Base-by-base conservation (phyloP, 2,329 filamentous ascomycete species). In the Colletotrichum sp. region DNA sequence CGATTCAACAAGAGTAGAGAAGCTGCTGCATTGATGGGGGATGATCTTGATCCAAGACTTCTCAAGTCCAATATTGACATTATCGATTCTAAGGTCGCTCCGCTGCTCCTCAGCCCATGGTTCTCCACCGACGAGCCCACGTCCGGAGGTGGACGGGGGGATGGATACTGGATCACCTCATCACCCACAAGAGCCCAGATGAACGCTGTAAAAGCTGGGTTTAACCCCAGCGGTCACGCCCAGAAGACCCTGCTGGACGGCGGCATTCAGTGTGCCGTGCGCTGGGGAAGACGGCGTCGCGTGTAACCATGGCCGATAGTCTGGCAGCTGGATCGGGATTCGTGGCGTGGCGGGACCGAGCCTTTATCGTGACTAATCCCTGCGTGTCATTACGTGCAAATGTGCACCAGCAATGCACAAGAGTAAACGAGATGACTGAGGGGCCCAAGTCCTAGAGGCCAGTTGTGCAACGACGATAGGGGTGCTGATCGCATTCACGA, bases 211-310 rank as follows among this genome's bases (percentile, higher is more conserved):
- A 63, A 64, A 63, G 68, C 57, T 21, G 59, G 32, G 57, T 55
- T 52, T 3, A n/a, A 28, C 59, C 57, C 59, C 59, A 60, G 66
- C 34, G 18, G 65, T 59, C 65, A 13, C 49, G 30, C 55, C 18
- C 55, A 49, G 67, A 69, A 70, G 67, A 70, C 68, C 68, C 68
- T 63, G 68, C 32, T 52, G 57, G 44, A 70, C 57, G 57, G 57
- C 59, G 59, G 64, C 70, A 64, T 74, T 62, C 57, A 57, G 57
- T 65, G 34, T 73, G 70, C 70, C 73, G 34, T 67, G 39, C 49
- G 64, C 64, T 60, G 64, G 49, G 69, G 26, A 49, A 44, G 26
- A 69, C 44, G 44, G 64, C 65, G 70, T 69, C 49, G 64, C 59
- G 44, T 60, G 74, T 64, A 65, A 49, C 32, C 64, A 65, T 49